Percentiles rank a stretch among this genome's conserved stretches.
Evolutionary conservation across 78 protist species (phyloP).

Genomic region (Dictyostelium firmibasis): DNA sequence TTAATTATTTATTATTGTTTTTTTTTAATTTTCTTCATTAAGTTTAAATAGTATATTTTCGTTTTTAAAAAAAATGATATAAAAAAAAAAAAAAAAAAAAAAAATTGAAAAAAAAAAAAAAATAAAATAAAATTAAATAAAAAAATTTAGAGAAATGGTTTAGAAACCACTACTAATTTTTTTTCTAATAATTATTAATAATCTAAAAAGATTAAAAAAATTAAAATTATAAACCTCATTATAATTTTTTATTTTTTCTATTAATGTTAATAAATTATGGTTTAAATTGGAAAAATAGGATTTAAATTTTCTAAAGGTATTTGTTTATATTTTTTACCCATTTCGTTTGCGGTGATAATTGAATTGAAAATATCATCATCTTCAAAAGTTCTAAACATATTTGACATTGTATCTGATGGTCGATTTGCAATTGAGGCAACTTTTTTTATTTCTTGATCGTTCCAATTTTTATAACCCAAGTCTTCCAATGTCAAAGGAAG

Average conservation of each 20-base stretch:
- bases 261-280: too few relatives aligned
- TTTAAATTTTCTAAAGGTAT: neutral
- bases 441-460: neutral
- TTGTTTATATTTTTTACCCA: slow-evolving; percentile 1
- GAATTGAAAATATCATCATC: neutral
- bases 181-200: too few relatives aligned
- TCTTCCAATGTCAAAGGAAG: neutral
- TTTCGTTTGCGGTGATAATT: neutral
- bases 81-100: too few relatives aligned
- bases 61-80: too few relatives aligned
- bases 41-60: too few relatives aligned
- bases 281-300: neutral
- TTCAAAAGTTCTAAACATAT: neutral
- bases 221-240: neutral
- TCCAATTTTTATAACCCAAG: neutral
- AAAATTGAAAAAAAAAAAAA: too few relatives aligned
- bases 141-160: too few relatives aligned
- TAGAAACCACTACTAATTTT: too few relatives aligned
- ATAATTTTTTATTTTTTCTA: too few relatives aligned
- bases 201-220: too few relatives aligned
- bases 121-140: too few relatives aligned
- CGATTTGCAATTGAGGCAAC: neutral
- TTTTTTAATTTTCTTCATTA: neutral
- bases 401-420: neutral
- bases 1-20: neutral